A percentile compares a stretch with the other conserved stretches of the same genome.
Conservation (phyloP, 345 rosid genomes). For the Rhizophora apiculata region DNA sequence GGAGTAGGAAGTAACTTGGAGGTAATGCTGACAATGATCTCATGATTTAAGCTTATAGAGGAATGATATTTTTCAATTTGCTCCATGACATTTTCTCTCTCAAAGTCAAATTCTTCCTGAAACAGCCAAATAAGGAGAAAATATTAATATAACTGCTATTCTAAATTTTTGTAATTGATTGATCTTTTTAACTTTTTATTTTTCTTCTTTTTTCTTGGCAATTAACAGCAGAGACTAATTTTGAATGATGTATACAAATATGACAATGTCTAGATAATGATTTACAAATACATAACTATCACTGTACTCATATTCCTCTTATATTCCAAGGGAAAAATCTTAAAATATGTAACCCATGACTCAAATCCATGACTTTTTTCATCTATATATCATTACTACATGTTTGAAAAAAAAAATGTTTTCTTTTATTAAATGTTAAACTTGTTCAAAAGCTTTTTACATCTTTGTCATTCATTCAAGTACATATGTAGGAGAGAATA, state of each 20-base stretch:
- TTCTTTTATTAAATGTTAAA: not conserved
- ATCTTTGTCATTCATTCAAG: too few species aligned
- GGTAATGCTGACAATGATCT: not conserved
- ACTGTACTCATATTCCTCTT: not conserved
- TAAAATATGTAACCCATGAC: not conserved
- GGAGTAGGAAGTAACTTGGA: conserved; percentile 2
- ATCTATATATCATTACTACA: too few species aligned
- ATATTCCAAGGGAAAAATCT: not conserved
- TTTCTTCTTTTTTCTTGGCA: not conserved
- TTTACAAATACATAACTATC: not conserved
- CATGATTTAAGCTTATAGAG: not conserved
- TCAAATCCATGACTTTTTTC: not conserved
- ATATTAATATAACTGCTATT: not conserved
- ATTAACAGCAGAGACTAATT: too few species aligned
- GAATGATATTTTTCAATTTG: not conserved
- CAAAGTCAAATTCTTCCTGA: conserved; percentile 6
- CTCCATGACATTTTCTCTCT: conserved; percentile 10
- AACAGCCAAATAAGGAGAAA: not conserved
- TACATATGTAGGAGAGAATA: not conserved
- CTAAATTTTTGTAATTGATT: not conserved
- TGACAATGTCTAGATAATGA: not conserved
- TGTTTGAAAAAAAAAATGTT: too few species aligned
- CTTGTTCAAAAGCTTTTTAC: too few species aligned
- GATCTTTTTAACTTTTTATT: too few species aligned
- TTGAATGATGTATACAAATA: too few species aligned